phyloP scores from a whole-genome alignment of 495 filamentous ascomycete species.

The Aspergillus conjunctus region DNA sequence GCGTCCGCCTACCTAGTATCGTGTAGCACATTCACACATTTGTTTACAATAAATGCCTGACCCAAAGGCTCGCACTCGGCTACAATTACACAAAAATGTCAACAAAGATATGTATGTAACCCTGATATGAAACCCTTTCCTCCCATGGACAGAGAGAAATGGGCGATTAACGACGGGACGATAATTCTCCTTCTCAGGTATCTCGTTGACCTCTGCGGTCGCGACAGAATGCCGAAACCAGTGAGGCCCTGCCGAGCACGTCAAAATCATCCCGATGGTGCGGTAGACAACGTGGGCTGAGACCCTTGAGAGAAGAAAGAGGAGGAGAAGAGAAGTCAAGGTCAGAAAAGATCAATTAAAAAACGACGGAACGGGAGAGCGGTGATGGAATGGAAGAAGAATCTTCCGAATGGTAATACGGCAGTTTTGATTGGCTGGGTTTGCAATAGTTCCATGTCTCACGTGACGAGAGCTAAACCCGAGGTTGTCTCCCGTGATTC shows the following conservation, averaged over 20 bases:
- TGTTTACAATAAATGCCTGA: background rate
- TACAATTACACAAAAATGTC: background rate
- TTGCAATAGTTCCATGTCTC: constrained; percentile 19
- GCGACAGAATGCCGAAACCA: constrained; percentile 56
- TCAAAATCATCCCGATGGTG: constrained; percentile 46
- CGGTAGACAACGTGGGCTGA: constrained; percentile 49
- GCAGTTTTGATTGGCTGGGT: constrained; percentile 39
- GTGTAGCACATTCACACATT: background rate
- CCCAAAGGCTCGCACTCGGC: background rate
- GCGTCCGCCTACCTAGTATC: too few relatives aligned
- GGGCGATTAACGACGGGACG: constrained; percentile 62
- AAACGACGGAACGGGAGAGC: constrained; percentile 16
- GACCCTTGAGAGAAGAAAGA: constrained; percentile 43
- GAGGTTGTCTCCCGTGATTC: constrained; percentile 51
- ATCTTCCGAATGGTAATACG: constrained; percentile 44
- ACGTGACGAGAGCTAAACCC: constrained; percentile 42
- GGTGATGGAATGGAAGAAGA: constrained; percentile 37
- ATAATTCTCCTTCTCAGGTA: constrained; percentile 45
- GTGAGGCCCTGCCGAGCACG: constrained; percentile 45
- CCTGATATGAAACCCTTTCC: constrained; percentile 58
- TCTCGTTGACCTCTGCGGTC: constrained; percentile 42
- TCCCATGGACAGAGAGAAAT: constrained; percentile 52
- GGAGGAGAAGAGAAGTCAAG: constrained; percentile 22
- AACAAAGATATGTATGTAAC: constrained; percentile 47
- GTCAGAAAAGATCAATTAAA: constrained; percentile 18